Evolutionary conservation across 2,329 filamentous ascomycete species (phyloP), one percentile per base, ranked within the genome.

Genomic region (Elsinoe ampelina): DNA sequence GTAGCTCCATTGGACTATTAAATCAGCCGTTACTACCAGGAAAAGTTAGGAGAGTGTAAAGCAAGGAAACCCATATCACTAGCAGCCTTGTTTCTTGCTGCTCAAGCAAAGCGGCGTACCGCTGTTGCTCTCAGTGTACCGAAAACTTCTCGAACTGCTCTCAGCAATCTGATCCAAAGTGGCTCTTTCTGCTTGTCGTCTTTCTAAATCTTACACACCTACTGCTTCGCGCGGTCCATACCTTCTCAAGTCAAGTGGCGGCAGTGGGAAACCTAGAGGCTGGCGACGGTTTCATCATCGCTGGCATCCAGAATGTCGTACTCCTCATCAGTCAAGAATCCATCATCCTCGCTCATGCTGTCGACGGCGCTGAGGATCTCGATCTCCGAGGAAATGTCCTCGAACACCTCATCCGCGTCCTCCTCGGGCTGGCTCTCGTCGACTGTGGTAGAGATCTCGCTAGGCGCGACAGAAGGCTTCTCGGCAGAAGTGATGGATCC

Each of bases 251-350:
- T 3, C 26, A 8, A 30, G 26, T 30, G 26, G 26, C 26, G 7
- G 26, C 26, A 8, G 26, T 30, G 7, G 7, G 26, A 30, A 7
- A 30, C 26, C 38, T 58, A 55, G 17, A 34, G 12, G 36, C 58
- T 67, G 19, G 66, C 64, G 41, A 70, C 63, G 43, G 68, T 71
- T 64, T 97, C 92, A 70, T 95, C 88, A 63, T 97, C 92, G 58
- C 89, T 95, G 42, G 90, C 92, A 74, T 96, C 90, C 45, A 97
- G 82, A 62, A 97, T 91, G 66, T 98, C 93, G 70, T 97, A 98
- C 74, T 98, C 93, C 71, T 97, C 93, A 62, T 98, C 93, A 0
- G 93, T 97, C 77, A 95, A 74, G 77, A 95, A 96, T 11, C 85
- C 87, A 59, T 87, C 83, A n/a, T 78, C 75, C 36, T 76, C 75